Evolutionary conservation across 78 protist genomes (phyloP), one percentile per base, ranked within the genome.

Genomic region (Tieghemostelium lacteum): DNA sequence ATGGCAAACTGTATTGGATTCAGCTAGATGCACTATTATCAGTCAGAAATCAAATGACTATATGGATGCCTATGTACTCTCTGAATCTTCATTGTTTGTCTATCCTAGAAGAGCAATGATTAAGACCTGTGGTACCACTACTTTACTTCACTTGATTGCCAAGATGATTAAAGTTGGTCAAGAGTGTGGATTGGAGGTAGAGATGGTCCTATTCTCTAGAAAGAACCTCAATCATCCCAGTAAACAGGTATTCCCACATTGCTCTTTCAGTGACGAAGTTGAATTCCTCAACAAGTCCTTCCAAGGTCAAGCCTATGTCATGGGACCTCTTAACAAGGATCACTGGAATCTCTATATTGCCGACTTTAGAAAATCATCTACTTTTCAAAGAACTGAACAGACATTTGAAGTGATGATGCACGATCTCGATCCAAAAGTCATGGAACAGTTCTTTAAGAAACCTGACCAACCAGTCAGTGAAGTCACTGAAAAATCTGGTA

Each of bases 81-180:
- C 96, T 22, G 99, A 98, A 78, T 80, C 95, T 45, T 62, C 88
- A 12, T 70, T 98, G 61, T 98, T 98, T 49, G 97, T 98, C 61
- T 94, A 66, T 50, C 66, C 87, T 19, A 54, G 91, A 62, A 29
- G 73, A 54, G 75, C 93, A 2, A 67, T 98, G 70, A 26, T 97
- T 52, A 95, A 97, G 91, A 98, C 99, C 1, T 98, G 99, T 85
- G 99, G 99, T 49, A 87, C 93, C 49, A 98, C 99, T 17, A 74
- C 95, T 6, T 92, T 98, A 26, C 91, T 98, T 22, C 88, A 75
- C 26, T 70, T 78, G 52, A 37, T 98, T 7, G 95, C 92, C 1
- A 62, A 40, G 26, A n/a, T 96, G 66, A 36, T 88, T 20, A 70
- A 80, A 58, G 65, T 67, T 22, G 96, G 88, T 39, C 22, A 22